These are phyloP conservation scores for Phytophthora ramorum DNA, from an alignment of 352 stramenopile genomes.

Conservation along the genomic window DNA sequence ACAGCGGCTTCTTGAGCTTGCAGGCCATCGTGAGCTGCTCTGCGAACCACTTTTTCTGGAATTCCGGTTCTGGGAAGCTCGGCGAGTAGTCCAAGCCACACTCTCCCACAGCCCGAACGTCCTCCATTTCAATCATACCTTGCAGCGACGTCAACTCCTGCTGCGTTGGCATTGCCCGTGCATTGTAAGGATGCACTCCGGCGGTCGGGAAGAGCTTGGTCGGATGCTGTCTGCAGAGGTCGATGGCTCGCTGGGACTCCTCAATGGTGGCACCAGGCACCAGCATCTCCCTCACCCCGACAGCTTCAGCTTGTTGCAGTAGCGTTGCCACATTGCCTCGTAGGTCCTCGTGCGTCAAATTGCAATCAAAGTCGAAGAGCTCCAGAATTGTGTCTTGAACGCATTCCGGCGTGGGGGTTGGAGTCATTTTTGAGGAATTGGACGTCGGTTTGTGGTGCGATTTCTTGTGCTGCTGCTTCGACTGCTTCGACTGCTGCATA, in stretches of 20 bases:
- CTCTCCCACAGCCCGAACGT: conserved; percentile 71
- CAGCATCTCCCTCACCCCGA: conserved; percentile 75
- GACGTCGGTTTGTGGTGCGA: conserved; percentile 11
- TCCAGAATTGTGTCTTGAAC: conserved; percentile 10
- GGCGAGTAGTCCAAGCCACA: conserved; percentile 85
- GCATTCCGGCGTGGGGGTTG: conserved; percentile 5
- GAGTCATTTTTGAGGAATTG: conserved; percentile 8
- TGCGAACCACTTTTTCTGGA: conserved; percentile 74
- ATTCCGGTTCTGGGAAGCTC: conserved; percentile 48
- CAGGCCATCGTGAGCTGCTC: conserved; percentile 73
- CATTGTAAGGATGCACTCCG: conserved; percentile 84
- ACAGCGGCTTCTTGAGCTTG: conserved; percentile 74
- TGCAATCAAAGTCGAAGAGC: conserved; percentile 88
- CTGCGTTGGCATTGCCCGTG: conserved; percentile 40
- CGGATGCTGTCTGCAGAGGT: conserved; percentile 56
- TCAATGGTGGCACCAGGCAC: conserved; percentile 76
- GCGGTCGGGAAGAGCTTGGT: conserved; percentile 72
- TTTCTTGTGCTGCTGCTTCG: conserved; percentile 25
- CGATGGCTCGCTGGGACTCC: conserved; percentile 65
- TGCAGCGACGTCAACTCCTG: conserved; percentile 46
- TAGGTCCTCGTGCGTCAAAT: conserved; percentile 80
- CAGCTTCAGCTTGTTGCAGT: conserved; percentile 41
- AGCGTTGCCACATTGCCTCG: conserved; percentile 42
- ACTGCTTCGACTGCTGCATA: conserved; percentile 5
- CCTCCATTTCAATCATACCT: conserved; percentile 39